A percentile compares a stretch with the other conserved stretches of the same genome.
Conservation (phyloP, 225 moss, liverwort and hornwort genomes). For the Ulota crispa region DNA sequence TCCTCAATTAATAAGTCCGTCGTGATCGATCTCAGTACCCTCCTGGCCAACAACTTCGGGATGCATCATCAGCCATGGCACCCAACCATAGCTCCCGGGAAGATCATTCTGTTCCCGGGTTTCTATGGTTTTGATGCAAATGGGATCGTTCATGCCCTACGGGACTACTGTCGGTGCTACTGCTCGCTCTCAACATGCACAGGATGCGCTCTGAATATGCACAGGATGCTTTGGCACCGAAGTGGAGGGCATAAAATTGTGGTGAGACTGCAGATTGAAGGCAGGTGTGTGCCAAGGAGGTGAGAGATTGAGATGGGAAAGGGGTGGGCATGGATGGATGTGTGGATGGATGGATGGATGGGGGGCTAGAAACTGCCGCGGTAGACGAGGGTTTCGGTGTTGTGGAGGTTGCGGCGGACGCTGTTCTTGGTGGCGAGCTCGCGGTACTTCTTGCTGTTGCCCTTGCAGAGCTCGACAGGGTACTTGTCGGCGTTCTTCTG, state of each 20-base stretch:
- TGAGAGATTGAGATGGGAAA: too few species aligned
- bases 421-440: conserved; percentile 39
- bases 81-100: neutral
- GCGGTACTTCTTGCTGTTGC: conserved; percentile 75
- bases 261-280: too few species aligned
- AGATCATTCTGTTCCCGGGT: neutral
- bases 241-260: too few species aligned
- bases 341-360: too few species aligned
- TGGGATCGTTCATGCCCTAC: neutral
- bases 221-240: too few species aligned
- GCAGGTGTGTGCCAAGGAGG: too few species aligned
- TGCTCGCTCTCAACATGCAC: neutral
- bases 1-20: neutral
- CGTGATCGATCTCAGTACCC: conserved; percentile 3
- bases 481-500: conserved; percentile 91
- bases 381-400: conserved; percentile 29
- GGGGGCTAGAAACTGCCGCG: too few species aligned
- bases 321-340: too few species aligned
- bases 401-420: conserved; percentile 45
- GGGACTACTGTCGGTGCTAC: neutral
- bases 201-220: neutral
- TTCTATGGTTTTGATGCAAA: neutral
- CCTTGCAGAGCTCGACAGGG: conserved; percentile 92
- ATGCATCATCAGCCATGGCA: too few species aligned
- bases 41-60: too few species aligned